Evolutionary conservation across 1,284 basidiomycete species (phyloP).

Genomic region (Lentinula novae-zelandiae): DNA sequence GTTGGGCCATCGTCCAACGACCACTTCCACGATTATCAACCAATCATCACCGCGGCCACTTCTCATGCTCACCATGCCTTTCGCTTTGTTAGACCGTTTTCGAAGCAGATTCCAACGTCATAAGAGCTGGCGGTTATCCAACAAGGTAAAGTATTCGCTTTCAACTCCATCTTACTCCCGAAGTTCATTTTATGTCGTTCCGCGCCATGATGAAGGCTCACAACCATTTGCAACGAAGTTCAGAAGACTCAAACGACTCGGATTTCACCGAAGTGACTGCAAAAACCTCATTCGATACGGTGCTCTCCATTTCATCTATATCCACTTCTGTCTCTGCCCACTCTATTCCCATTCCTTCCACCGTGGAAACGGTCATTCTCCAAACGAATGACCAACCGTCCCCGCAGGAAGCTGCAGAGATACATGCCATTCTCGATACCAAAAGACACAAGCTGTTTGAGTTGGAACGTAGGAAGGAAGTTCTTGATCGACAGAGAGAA

Average conservation of each 20-base stretch:
- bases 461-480: not conserved
- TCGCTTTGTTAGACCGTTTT: slow-evolving; percentile 1
- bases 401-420: not conserved
- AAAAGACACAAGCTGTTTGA: not conserved
- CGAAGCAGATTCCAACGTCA: not conserved
- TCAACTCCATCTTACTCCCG: not conserved
- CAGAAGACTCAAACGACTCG: slow-evolving; percentile 1
- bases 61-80: not conserved
- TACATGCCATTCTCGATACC: not conserved
- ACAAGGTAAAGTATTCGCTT: not conserved
- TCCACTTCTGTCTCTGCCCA: not conserved
- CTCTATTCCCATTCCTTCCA: not conserved
- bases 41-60: not conserved
- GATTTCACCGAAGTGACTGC: not conserved
- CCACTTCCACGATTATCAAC: not conserved
- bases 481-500: slow-evolving; percentile 2
- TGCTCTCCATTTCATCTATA: not conserved
- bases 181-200: not conserved
- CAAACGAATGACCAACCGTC: not conserved
- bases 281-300: not conserved
- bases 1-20: not conserved
- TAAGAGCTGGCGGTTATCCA: not conserved
- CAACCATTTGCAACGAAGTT: not conserved
- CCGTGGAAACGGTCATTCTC: not conserved
- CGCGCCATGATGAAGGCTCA: not conserved